Evolutionary conservation across 2,329 filamentous ascomycete species (phyloP).

Genomic region (Microdochium nivale): DNA sequence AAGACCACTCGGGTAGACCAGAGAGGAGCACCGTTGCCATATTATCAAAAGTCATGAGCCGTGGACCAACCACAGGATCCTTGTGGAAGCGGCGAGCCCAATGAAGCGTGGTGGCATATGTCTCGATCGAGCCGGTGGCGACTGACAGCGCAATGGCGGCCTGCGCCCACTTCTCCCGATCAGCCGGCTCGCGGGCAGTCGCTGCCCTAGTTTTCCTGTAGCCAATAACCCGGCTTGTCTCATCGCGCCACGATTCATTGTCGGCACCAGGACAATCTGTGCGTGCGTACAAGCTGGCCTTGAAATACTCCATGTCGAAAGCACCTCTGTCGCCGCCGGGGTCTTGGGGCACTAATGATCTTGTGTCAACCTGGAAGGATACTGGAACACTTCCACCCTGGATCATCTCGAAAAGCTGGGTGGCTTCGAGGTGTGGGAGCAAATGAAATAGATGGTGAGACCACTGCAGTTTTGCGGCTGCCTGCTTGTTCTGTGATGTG

Average conservation of each 20-base stretch:
- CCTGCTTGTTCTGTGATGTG: background rate
- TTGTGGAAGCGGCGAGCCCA: constrained; percentile 10
- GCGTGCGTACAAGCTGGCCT: background rate
- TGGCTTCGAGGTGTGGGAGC: too few species aligned
- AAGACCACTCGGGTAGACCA: constrained; percentile 2
- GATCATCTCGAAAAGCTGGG: too few species aligned
- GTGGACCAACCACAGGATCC: constrained; percentile 1
- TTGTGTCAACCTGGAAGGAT: background rate
- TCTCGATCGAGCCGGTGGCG: constrained; percentile 7
- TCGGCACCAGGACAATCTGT: background rate
- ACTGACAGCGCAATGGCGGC: constrained; percentile 6
- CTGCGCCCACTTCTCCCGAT: constrained; percentile 3
- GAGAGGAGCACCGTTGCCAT: constrained; percentile 7
- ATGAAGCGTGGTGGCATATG: constrained; percentile 6
- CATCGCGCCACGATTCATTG: background rate
- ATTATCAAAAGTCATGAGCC: constrained; percentile 2
- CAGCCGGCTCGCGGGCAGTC: background rate
- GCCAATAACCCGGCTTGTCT: background rate
- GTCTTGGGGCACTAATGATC: background rate
- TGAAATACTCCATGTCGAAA: background rate
- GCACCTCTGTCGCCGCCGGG: background rate
- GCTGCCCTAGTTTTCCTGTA: constrained; percentile 1
- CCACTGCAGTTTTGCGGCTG: background rate
- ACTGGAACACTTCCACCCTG: too few species aligned
- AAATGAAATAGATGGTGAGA: too few species aligned